These are phyloP conservation scores for Hyphopichia pseudoburtonii DNA, from an alignment of 1,139 yeast genomes.

Conservation along the genomic window DNA sequence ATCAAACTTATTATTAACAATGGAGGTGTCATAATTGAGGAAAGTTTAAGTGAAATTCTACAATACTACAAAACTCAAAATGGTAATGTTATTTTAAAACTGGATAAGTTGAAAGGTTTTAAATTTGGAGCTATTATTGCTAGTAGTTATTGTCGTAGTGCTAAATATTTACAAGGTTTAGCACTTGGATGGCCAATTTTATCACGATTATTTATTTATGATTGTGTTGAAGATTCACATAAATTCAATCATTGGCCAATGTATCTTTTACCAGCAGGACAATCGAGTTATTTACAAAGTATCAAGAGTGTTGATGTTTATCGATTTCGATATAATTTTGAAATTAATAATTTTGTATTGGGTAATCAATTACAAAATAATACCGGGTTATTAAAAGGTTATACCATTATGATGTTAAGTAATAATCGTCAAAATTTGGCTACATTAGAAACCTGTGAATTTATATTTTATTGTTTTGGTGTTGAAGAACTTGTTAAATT, in stretches of 20 bases:
- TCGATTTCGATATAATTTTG: conserved; percentile 33
- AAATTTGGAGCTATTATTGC: conserved; percentile 70
- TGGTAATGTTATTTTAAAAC: conserved; percentile 14
- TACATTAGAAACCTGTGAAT: conserved; percentile 38
- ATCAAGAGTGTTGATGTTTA: conserved; percentile 43
- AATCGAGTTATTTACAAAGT: conserved; percentile 36
- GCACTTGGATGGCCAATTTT: conserved; percentile 90
- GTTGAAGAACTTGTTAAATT: conserved; percentile 25
- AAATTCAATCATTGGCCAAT: conserved; percentile 42
- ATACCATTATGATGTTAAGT: conserved; percentile 30
- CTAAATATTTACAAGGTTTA: conserved; percentile 80
- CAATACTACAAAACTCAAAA: conserved; percentile 13
- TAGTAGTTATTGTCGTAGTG: conserved; percentile 57
- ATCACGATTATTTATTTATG: conserved; percentile 59
- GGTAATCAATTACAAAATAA: conserved; percentile 41
- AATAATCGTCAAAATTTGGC: conserved; percentile 19
- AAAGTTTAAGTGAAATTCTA: conserved; percentile 42
- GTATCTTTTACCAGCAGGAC: conserved; percentile 75
- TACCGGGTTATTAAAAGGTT: conserved; percentile 27
- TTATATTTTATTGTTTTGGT: conserved; percentile 50
- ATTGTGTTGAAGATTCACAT: conserved; percentile 36
- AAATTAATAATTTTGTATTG: conserved; percentile 19
- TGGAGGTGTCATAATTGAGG: conserved; percentile 56
- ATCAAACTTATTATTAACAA: conserved; percentile 37
- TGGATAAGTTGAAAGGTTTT: conserved; percentile 18